Percentiles rank a stretch among this genome's conserved stretches.
These are phyloP conservation scores for Hymenoscyphus albidus DNA, from an alignment of 2,329 filamentous ascomycete genomes.

Conservation along the genomic window DNA sequence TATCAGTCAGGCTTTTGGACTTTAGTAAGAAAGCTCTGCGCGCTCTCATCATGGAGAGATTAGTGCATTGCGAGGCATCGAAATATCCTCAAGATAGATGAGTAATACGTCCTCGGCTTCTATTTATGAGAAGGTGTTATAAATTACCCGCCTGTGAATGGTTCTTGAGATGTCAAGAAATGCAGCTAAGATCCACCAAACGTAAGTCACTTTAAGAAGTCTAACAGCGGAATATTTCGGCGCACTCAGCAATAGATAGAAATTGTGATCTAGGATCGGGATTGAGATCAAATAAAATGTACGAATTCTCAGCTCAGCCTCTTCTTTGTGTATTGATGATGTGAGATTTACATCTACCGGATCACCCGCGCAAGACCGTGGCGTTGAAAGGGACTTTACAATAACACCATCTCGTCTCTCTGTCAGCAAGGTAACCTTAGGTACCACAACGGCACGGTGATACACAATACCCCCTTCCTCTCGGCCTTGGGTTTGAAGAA, in stretches of 20 bases:
- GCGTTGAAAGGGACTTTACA: neutral
- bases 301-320: neutral
- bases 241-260: neutral
- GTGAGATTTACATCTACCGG: slow-evolving; percentile 1
- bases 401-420: neutral
- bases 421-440: neutral
- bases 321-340: neutral
- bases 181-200: neutral
- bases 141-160: neutral
- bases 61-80: neutral
- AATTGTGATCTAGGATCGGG: neutral
- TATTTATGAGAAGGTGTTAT: neutral
- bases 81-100: neutral
- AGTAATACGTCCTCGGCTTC: neutral
- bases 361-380: neutral
- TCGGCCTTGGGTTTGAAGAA: neutral
- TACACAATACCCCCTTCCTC: neutral
- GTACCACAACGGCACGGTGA: neutral
- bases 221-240: neutral
- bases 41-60: neutral
- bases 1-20: neutral
- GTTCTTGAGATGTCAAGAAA: neutral
- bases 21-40: neutral
- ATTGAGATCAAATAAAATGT: neutral
- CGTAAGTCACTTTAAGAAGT: neutral